phyloP scores from a whole-genome alignment of 331 rosid species.

The Saraca asoca region DNA sequence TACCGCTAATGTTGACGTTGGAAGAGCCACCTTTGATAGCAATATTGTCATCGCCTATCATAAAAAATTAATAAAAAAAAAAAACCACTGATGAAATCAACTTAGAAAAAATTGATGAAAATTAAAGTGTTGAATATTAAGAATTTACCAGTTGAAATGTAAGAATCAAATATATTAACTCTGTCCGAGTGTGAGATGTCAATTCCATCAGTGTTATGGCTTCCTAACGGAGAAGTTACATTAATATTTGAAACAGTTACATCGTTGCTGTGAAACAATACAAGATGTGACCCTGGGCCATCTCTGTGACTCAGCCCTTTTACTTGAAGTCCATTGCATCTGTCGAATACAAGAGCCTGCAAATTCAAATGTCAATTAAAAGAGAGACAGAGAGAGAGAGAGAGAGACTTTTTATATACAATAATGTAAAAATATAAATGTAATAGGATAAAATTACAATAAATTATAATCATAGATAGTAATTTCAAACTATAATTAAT shows the following conservation, averaged over 20 bases:
- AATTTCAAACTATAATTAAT: too few species aligned
- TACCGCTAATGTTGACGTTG: constrained; percentile 17
- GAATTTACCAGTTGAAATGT: constrained; percentile 33
- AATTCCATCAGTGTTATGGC: constrained; percentile 49
- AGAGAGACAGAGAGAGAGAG: too few species aligned
- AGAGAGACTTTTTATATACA: too few species aligned
- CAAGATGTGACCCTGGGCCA: constrained; percentile 29
- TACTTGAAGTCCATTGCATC: neutral
- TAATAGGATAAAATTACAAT: too few species aligned
- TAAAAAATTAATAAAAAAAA: too few species aligned
- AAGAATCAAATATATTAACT: neutral
- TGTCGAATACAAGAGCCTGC: too few species aligned
- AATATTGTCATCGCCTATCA: constrained; percentile 41
- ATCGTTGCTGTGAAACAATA: neutral
- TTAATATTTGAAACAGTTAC: neutral
- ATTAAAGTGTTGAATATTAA: neutral
- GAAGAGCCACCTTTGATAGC: constrained; percentile 31
- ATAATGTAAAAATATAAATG: too few species aligned
- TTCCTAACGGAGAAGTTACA: constrained; percentile 29
- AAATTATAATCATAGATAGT: too few species aligned
- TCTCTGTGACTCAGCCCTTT: neutral
- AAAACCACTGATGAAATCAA: too few species aligned
- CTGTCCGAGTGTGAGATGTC: constrained; percentile 15
- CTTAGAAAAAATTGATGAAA: too few species aligned
- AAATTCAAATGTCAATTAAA: neutral